A percentile compares a stretch with the other conserved stretches of the same genome.
These are phyloP conservation scores for Macrolepiota fuliginosa DNA, from an alignment of 768 basidiomycete species.

Conservation along the genomic window DNA sequence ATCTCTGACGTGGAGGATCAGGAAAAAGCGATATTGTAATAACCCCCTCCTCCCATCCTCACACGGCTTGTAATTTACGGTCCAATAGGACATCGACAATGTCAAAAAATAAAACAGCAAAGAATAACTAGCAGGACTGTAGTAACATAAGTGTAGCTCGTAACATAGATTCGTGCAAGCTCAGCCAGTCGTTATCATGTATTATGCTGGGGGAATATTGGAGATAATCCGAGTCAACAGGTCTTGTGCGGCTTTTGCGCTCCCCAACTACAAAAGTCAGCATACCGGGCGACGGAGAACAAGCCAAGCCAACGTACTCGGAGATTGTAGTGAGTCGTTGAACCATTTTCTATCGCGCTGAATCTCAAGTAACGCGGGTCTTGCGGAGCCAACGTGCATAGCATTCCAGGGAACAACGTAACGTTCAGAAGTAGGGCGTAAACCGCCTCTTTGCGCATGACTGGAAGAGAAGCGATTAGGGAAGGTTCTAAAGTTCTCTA, in stretches of 20 bases:
- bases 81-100: not conserved
- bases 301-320: constrained; percentile 44
- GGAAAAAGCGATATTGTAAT: not conserved
- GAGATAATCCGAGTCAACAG: constrained; percentile 56
- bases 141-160: constrained; percentile 9
- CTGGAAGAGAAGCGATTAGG: constrained; percentile 32
- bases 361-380: constrained; percentile 80
- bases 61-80: not conserved
- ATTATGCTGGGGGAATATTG: constrained; percentile 42
- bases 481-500: not conserved
- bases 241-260: constrained; percentile 69
- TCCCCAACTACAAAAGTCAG: constrained; percentile 47
- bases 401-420: constrained; percentile 77
- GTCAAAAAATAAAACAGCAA: constrained; percentile 9
- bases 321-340: constrained; percentile 70
- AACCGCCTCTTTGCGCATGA: constrained; percentile 87
- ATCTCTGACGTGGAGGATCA: not conserved
- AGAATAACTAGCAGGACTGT: constrained; percentile 12
- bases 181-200: not conserved
- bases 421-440: constrained; percentile 72
- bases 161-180: constrained; percentile 7
- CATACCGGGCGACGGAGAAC: constrained; percentile 10
- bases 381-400: constrained; percentile 58
- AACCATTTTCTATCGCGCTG: constrained; percentile 63
- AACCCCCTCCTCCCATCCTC: not conserved